A percentile compares a stretch with the other conserved stretches of the same genome.
Conservation (phyloP, 2,329 filamentous ascomycete species). For the Diaporthe humulicola region DNA sequence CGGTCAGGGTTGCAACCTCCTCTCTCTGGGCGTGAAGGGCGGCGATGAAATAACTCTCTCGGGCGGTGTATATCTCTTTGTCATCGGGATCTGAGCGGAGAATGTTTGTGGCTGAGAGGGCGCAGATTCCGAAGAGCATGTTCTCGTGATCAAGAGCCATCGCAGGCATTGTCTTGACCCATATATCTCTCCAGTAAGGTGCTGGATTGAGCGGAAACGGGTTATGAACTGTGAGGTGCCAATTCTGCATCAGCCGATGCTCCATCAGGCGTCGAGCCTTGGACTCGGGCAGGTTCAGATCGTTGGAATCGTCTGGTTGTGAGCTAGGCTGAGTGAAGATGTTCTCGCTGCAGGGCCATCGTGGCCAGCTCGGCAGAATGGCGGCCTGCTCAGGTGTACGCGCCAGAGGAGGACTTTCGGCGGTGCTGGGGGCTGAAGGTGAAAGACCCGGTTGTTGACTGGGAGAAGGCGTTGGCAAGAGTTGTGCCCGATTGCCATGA, state of each 20-base stretch:
- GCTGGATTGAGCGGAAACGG: constrained; percentile 41
- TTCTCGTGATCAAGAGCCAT: constrained; percentile 45
- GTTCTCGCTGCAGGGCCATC: constrained; percentile 22
- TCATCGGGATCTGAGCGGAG: constrained; percentile 40
- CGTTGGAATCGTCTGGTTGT: constrained; percentile 13
- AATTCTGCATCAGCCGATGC: constrained; percentile 47
- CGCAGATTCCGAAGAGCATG: constrained; percentile 43
- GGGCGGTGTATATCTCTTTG: constrained; percentile 43
- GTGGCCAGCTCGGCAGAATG: constrained; percentile 32
- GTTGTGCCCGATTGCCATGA: background rate
- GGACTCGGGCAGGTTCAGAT: constrained; percentile 43
- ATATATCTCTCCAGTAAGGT: constrained; percentile 42
- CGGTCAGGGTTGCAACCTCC: constrained; percentile 42
- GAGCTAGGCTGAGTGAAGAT: constrained; percentile 20
- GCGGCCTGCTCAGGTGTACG: constrained; percentile 20
- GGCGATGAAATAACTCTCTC: constrained; percentile 46
- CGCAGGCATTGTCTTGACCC: constrained; percentile 40
- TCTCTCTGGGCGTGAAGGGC: constrained; percentile 46
- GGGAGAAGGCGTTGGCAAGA: constrained; percentile 27
- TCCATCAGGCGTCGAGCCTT: constrained; percentile 45
- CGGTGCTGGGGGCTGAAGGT: constrained; percentile 12
- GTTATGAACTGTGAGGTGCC: constrained; percentile 39
- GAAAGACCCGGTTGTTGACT: constrained; percentile 10
- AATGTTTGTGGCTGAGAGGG: constrained; percentile 45
- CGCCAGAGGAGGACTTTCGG: background rate